phyloP scores from a whole-genome alignment of 371 early-diverging fungal species.

The Rhizopus arrhizus region DNA sequence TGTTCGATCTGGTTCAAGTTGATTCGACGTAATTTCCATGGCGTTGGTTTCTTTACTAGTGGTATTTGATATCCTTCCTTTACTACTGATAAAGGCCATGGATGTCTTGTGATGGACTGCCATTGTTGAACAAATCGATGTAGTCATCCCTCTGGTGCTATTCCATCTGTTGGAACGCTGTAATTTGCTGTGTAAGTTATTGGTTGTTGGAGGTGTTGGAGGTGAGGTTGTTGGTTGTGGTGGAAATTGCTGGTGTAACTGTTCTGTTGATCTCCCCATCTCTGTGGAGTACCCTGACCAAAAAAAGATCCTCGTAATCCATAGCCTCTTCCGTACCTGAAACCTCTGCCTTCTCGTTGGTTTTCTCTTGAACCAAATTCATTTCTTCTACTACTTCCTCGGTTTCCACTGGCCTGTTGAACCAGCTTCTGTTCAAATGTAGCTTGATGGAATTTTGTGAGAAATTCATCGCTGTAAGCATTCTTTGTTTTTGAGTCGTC shows the following conservation, averaged over 20 bases:
- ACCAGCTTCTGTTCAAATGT: slow-evolving; percentile 1
- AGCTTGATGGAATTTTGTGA: slow-evolving; percentile 1
- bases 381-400: not conserved
- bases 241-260: slow-evolving; percentile 5
- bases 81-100: slow-evolving; percentile 11
- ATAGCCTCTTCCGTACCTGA: slow-evolving; percentile 2
- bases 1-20: slow-evolving; percentile 1
- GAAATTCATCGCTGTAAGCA: slow-evolving; percentile 4
- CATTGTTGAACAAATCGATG: not conserved
- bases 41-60: not conserved
- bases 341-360: not conserved
- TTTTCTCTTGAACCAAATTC: not conserved
- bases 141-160: slow-evolving; percentile 12
- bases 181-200: slow-evolving; percentile 6
- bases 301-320: slow-evolving; percentile 9
- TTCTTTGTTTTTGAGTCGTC: not conserved
- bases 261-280: not conserved
- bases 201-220: slow-evolving; percentile 7
- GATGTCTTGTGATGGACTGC: slow-evolving; percentile 4
- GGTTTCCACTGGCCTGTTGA: not conserved
- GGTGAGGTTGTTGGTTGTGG: slow-evolving; percentile 4
- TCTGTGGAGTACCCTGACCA: not conserved
- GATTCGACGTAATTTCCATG: not conserved
- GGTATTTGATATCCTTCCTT: slow-evolving; percentile 8
- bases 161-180: slow-evolving; percentile 12